A percentile compares a stretch with the other conserved stretches of the same genome.
Evolutionary conservation across 352 stramenopile genomes (phyloP).

Genomic region (Phytophthora pistaciae): DNA sequence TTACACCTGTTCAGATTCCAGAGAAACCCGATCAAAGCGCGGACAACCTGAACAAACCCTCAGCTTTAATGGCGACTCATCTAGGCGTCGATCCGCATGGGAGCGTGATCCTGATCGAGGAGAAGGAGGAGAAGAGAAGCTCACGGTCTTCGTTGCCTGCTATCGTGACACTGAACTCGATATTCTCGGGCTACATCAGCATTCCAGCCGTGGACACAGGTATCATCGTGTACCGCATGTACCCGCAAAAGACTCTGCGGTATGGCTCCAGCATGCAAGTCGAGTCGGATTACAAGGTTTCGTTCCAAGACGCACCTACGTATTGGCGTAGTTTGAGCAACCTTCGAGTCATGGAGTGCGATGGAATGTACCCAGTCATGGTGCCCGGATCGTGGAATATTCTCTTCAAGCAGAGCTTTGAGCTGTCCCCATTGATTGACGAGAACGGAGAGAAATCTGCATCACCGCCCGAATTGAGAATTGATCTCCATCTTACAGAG

Average conservation of each 20-base stretch:
- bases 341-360: constrained; percentile 58
- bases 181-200: constrained; percentile 41
- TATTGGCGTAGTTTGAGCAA: constrained; percentile 57
- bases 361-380: constrained; percentile 58
- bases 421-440: constrained; percentile 32
- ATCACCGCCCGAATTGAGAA: constrained; percentile 39
- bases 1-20: constrained; percentile 43
- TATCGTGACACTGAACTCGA: constrained; percentile 50
- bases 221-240: constrained; percentile 54
- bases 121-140: constrained; percentile 14
- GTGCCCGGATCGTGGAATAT: constrained; percentile 61
- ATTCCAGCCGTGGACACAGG: constrained; percentile 24
- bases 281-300: constrained; percentile 48
- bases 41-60: constrained; percentile 27
- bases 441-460: constrained; percentile 4
- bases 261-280: constrained; percentile 72
- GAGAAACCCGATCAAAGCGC: constrained; percentile 11
- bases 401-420: constrained; percentile 68
- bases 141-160: constrained; percentile 19
- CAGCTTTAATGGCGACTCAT: constrained; percentile 26
- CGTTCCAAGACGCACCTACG: constrained; percentile 50
- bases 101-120: constrained; percentile 61
- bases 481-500: constrained; percentile 74
- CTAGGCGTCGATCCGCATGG: constrained; percentile 53
- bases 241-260: constrained; percentile 49